These are phyloP conservation scores for Geotrichum aggregatum DNA, from an alignment of 1,139 yeast species.

Conservation along the genomic window DNA sequence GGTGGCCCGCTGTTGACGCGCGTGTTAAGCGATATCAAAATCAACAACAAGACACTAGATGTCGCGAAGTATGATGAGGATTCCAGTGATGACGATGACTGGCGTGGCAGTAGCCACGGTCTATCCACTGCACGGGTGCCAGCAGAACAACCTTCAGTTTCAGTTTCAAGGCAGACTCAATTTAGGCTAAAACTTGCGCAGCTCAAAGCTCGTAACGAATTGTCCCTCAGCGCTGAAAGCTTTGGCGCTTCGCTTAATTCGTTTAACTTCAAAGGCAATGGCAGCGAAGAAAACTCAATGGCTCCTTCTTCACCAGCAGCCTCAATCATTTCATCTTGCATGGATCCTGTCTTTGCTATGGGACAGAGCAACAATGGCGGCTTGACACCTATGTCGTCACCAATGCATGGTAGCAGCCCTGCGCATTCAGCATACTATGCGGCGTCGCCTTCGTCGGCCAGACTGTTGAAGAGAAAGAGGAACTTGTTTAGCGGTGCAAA, in stretches of 20 bases:
- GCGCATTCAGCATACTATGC: not conserved
- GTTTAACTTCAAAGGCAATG: too few species aligned
- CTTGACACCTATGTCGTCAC: conserved; percentile 4
- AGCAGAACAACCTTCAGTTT: too few species aligned
- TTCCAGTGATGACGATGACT: conserved; percentile 14
- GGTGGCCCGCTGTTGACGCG: not conserved
- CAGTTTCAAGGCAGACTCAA: too few species aligned
- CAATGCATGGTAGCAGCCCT: not conserved
- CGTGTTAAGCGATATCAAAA: not conserved
- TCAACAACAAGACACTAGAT: not conserved
- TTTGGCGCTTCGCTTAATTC: too few species aligned
- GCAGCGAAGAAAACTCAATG: too few species aligned
- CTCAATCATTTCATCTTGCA: not conserved
- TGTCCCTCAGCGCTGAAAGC: too few species aligned
- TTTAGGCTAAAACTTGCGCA: too few species aligned
- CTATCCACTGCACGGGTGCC: too few species aligned
- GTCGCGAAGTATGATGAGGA: not conserved
- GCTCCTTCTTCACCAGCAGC: not conserved
- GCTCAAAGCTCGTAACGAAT: too few species aligned
- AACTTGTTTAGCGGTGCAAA: not conserved
- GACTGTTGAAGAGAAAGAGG: not conserved
- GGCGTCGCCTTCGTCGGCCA: not conserved
- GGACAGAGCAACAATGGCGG: not conserved
- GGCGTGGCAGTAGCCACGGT: too few species aligned
- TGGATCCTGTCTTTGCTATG: not conserved